These are phyloP conservation scores for Nemophila menziesii DNA, from an alignment of 257 asterid genomes.

Conservation along the genomic window DNA sequence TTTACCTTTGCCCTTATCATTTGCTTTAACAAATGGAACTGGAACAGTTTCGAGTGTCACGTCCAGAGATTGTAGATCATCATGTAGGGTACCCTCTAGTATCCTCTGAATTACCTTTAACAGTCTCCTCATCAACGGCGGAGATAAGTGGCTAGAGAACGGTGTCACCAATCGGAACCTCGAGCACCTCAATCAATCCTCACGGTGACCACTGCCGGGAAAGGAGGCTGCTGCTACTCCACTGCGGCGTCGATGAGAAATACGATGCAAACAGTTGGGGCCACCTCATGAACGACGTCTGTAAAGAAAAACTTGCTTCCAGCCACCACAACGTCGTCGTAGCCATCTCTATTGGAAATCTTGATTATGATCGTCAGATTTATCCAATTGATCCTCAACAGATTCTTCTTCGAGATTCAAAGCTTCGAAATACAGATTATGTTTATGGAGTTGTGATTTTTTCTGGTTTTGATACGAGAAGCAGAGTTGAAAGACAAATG, in stretches of 20 bases:
- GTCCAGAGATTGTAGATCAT: conserved; percentile 62
- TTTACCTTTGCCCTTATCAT: conserved; percentile 79
- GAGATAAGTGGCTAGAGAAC: no score
- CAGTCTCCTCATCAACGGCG: no score
- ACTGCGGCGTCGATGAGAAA: no score
- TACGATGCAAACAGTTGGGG: no score
- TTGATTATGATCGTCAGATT: conserved; percentile 50
- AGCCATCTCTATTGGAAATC: conserved; percentile 74
- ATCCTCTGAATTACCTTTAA: conserved; percentile 92
- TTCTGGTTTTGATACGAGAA: conserved; percentile 88
- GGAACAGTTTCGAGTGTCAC: conserved; percentile 42
- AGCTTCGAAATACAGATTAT: conserved; percentile 76
- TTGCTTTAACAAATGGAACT: conserved; percentile 16
- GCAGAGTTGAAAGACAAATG: conserved; percentile 79
- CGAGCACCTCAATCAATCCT: no score
- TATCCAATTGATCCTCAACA: conserved; percentile 86
- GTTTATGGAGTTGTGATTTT: conserved; percentile 81
- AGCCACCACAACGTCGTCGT: no score
- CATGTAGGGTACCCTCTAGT: conserved; percentile 80
- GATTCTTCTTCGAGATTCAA: conserved; percentile 88
- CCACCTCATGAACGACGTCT: no score
- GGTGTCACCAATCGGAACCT: no score
- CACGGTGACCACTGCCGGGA: no score
- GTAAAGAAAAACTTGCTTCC: no score
- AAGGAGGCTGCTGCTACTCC: no score